Conservation (phyloP, 2,329 filamentous ascomycete genomes). For the Scedosporium boydii region DNA sequence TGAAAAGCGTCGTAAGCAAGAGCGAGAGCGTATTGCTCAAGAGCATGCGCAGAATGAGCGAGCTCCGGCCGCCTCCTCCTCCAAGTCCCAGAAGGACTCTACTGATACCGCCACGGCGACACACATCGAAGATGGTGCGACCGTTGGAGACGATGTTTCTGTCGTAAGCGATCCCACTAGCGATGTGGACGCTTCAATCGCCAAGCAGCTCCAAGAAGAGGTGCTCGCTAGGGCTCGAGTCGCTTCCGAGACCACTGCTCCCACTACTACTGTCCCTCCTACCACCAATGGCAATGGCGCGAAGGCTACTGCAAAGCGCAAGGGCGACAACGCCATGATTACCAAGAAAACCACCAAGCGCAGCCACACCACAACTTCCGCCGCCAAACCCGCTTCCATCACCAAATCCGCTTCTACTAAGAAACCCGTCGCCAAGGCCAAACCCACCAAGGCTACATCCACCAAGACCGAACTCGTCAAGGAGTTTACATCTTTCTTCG, state of each 20-base stretch:
- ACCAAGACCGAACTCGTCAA: slow-evolving; percentile 29
- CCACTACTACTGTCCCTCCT: slow-evolving; percentile 22
- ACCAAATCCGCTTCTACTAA: slow-evolving; percentile 9
- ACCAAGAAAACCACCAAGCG: slow-evolving; percentile 7
- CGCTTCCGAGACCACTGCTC: slow-evolving; percentile 21
- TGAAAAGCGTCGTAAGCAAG: slow-evolving; percentile 72
- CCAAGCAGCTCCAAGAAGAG: slow-evolving; percentile 68
- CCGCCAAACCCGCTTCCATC: slow-evolving; percentile 12
- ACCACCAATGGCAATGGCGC: slow-evolving; percentile 19
- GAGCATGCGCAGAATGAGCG: slow-evolving; percentile 12
- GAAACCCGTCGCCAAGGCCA: slow-evolving; percentile 2
- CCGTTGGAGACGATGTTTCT: slow-evolving; percentile 9
- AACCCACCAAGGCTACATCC: slow-evolving; percentile 12
- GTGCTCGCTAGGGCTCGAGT: slow-evolving; percentile 45
- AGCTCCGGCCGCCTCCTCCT: slow-evolving; percentile 5
- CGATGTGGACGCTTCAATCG: slow-evolving; percentile 61
- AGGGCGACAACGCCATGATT: background rate
- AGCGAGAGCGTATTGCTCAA: slow-evolving; percentile 54
- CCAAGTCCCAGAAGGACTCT: slow-evolving; percentile 1
- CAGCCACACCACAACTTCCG: slow-evolving; percentile 11
- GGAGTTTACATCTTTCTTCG: slow-evolving; percentile 81
- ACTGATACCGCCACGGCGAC: background rate
- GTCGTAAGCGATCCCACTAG: slow-evolving; percentile 6
- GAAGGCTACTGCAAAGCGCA: slow-evolving; percentile 12
- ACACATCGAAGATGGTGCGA: slow-evolving; percentile 15